A percentile compares a stretch with the other conserved stretches of the same genome.
These are phyloP conservation scores for Gossypium anomalum DNA, from an alignment of 345 rosid genomes.

Conservation along the genomic window DNA sequence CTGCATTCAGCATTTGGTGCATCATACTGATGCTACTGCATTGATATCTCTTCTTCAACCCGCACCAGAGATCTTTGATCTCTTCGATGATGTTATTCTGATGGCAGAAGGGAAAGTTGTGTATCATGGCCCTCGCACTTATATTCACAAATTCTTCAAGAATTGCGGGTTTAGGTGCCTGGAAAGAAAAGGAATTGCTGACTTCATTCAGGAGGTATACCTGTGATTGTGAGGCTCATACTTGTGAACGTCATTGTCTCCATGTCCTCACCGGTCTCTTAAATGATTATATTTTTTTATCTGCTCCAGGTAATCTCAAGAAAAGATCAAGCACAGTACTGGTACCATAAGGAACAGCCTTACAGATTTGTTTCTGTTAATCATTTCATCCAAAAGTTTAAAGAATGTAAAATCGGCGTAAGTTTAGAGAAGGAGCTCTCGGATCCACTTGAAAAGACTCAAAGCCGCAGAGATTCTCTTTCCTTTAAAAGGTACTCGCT, in stretches of 20 bases:
- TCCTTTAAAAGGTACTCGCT: slow-evolving; percentile 39
- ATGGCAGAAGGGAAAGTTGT: slow-evolving; percentile 65
- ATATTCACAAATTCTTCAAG: slow-evolving; percentile 41
- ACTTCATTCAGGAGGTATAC: slow-evolving; percentile 62
- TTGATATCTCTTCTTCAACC: slow-evolving; percentile 73
- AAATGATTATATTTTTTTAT: neutral
- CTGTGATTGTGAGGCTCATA: neutral
- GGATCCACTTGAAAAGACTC: slow-evolving; percentile 32
- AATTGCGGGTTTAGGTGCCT: slow-evolving; percentile 61
- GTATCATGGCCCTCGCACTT: slow-evolving; percentile 52
- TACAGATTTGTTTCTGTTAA: slow-evolving; percentile 38
- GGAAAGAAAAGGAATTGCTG: slow-evolving; percentile 58
- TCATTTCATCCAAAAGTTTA: slow-evolving; percentile 36
- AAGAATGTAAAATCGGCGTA: slow-evolving; percentile 28
- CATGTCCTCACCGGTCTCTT: neutral
- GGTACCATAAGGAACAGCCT: slow-evolving; percentile 32
- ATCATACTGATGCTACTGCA: slow-evolving; percentile 44
- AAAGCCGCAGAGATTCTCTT: slow-evolving; percentile 34
- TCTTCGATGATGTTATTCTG: slow-evolving; percentile 59
- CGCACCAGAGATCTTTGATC: slow-evolving; percentile 58
- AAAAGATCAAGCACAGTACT: slow-evolving; percentile 64
- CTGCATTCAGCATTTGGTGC: slow-evolving; percentile 56
- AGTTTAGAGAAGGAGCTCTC: slow-evolving; percentile 36
- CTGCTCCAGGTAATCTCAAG: slow-evolving; percentile 30
- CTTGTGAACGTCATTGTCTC: slow-evolving; percentile 24